Conservation (phyloP, 257 asterid species). For the Ocimum tenuiflorum region DNA sequence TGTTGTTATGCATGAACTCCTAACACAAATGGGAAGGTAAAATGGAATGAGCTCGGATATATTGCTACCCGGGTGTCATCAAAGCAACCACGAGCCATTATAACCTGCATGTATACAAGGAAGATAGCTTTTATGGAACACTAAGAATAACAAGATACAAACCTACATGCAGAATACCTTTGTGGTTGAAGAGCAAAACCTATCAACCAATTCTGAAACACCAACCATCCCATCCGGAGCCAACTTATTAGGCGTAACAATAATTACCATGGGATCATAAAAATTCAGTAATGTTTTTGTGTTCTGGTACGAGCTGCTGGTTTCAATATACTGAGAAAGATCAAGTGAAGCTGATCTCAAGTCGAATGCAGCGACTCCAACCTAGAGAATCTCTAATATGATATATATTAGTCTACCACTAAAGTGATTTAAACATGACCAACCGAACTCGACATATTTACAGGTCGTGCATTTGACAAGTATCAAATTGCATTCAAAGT, state of each 20-base stretch:
- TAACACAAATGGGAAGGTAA: constrained; percentile 13
- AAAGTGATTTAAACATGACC: neutral
- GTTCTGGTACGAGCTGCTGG: constrained; percentile 87
- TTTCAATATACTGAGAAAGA: constrained; percentile 96
- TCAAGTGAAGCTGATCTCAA: constrained; percentile 90
- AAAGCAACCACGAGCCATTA: constrained; percentile 80
- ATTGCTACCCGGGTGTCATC: constrained; percentile 87
- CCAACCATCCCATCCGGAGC: constrained; percentile 96
- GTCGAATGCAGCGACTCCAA: constrained; percentile 96
- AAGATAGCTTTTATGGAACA: constrained; percentile 19
- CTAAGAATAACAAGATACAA: constrained; percentile 7
- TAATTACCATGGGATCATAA: constrained; percentile 77
- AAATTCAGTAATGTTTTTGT: constrained; percentile 83
- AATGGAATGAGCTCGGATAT: constrained; percentile 17
- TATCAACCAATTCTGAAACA: constrained; percentile 79
- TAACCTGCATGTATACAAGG: constrained; percentile 42
- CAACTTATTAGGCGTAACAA: constrained; percentile 76
- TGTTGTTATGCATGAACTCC: constrained; percentile 24
- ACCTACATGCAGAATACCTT: constrained; percentile 40
- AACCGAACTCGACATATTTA: neutral
- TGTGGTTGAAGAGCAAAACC: constrained; percentile 55
- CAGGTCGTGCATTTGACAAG: constrained; percentile 1
- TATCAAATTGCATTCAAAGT: neutral
- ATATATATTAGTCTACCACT: constrained; percentile 5
- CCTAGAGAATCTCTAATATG: constrained; percentile 34